Base-by-base conservation (phyloP, 257 asterid species). In the Scutellaria baicalensis region DNA sequence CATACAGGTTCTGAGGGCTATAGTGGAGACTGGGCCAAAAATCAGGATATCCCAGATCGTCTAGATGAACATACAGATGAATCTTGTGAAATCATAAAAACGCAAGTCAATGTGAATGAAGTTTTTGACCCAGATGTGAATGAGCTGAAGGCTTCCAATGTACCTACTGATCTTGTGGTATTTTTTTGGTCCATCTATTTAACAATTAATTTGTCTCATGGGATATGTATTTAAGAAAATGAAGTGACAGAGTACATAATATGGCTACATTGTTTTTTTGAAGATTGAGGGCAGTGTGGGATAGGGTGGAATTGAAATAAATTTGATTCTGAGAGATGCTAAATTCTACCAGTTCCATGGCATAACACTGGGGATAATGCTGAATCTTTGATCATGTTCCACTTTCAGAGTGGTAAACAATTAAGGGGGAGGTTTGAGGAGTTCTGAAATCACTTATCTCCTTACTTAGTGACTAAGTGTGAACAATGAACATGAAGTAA, bases 161-260 rank as follows among this genome's bases (percentile, higher is more conserved):
- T 33, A 31, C 73, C 70, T 47, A 58, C 23, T 75, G 73, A 72
- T 59, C 48, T 64, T 51, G 66, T 60, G 88, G 96, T 89, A 86
- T 83, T 68, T 60, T 44, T 64, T 69, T 42, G 20, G 31, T 56
- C 59, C 64, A 44, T 64, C 16, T 66, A 20, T 72, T 61, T 20
- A 60, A 38, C 6, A 14, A 6, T 60, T 21, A 39, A 48, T 6
- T 20, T 58, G 42, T 70, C 31, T 55, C 43, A 23, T 68, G 21
- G 43, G 45, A 21, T 54, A 0, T 80, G 17, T 16, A 43, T 31
- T 70, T 42, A 44, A 33, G 56, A 71, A 35, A 57, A 58, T 67
- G 40, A 8, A 64, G 52, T 16, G 40, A 47, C 9, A 14, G 27
- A 16, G 43, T 21, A 20, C 48, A 45, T 51, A 27, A 27, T 27